Evolutionary conservation across 2,329 filamentous ascomycete genomes (phyloP), one percentile per base, ranked within the genome.

Genomic region (Colletotrichum cordylinicola): DNA sequence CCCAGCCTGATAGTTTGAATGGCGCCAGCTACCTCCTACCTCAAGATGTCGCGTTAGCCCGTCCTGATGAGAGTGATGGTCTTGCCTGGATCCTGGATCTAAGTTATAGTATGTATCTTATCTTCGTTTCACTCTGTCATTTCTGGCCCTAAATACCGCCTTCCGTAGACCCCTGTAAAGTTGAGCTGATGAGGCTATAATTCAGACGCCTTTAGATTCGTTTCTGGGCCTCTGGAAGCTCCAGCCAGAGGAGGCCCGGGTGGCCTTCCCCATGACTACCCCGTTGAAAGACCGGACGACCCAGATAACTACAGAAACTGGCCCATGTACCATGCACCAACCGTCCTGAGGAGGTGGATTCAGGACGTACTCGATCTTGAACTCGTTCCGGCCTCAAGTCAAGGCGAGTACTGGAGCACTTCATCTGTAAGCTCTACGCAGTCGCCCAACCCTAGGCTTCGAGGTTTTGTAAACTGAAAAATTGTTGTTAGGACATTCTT

Each of bases 301-400:
- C 33, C 37, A 3, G 55, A 37, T 58, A 56, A 74, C 65, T 69
- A 74, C 21, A 56, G 71, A 31, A 74, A 74, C 37, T 74, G 71
- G 71, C 52, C 71, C n/a, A 64, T 67, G 52, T 74, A 69, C n/a
- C 58, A 74, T 43, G 71, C 71, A 31, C 71, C 71, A 1, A 62
- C 71, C 0, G 65, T 74, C 16, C 29, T 74, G 35, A 65, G 58
- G 58, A 39, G 27, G 31, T 69, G 43, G 33, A 58, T 70, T 27
- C 52, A 68, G 39, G 24, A 62, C 8, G 16, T 70, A 15, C 9
- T 68, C 4, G 15, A 62, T 16, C 60, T 70, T 39, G 68, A 70
- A 37, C 33, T 72, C 7, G 62, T 72, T 31, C 71, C 71, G 10
- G 56, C 27, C 68, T 64, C 60, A 15, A 56, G 21, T 18, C 13